Evolutionary conservation across 345 rosid species (phyloP), one percentile per base, ranked within the genome.

Genomic region (Raphanus raphanistrum): DNA sequence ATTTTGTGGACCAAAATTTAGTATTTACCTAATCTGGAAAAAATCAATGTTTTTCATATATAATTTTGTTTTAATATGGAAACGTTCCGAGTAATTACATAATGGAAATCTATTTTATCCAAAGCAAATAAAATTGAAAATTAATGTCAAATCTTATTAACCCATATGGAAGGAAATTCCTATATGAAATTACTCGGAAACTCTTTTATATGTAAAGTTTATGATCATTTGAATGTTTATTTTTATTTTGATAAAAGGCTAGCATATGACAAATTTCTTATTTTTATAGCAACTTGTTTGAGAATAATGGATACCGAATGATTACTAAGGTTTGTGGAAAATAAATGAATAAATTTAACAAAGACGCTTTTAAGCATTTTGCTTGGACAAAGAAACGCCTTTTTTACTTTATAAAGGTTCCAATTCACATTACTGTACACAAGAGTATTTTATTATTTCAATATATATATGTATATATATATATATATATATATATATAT

Each of bases 391-490:
- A 48, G 60, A 64, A 54, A 17, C 50, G 48, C 80, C 35, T 13
- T 65, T 26, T 31, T 67, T 21, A 16, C 31, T 36, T 54, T 8
- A 3, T 43, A 38, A 36, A 10, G 21, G 28, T 50, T 13, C 17
- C 55, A 48, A 11, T 69, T 76, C 79, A 48, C 74, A 76, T 33
- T 5, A 45, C 45, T 21, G 33, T 63, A 21, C 11, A 21, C 11
- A 16, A 21, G 21, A 21, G 21, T 21, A 21, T 21, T 21, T 21
- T 21, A 21, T 21, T 21, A 21, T 21, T 21, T 21, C 21, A 21
- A 21, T 21, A 21, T 21, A 21, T 21, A 21, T 21, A 21, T 21
- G 21, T 21, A 21, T 21, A 21, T 21, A 21, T 21, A 21, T 21
- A 21, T 21, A 21, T 21, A 21, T 21, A 21, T 21, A 21, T 21